Evolutionary conservation across 768 basidiomycete genomes (phyloP).

Genomic region (Collybia mongolica): DNA sequence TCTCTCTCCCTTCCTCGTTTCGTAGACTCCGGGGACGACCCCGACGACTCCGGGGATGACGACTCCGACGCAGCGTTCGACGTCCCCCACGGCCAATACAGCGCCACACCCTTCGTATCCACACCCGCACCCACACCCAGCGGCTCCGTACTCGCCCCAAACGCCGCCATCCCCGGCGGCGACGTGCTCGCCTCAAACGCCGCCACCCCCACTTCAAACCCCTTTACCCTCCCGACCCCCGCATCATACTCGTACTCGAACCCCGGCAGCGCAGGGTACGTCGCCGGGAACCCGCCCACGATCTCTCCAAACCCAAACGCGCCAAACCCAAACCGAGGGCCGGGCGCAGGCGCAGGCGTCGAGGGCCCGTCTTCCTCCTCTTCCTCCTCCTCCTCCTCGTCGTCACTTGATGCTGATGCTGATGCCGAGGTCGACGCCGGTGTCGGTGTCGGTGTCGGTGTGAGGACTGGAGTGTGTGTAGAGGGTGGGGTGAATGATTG

Average conservation of each 20-base stretch:
- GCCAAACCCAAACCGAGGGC: not conserved
- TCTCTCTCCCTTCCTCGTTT: too few species aligned
- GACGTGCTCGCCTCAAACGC: slow-evolving; percentile 30
- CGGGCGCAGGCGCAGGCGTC: not conserved
- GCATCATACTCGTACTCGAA: slow-evolving; percentile 1
- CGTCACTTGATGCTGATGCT: too few species aligned
- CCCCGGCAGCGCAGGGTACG: not conserved
- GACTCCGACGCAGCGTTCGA: not conserved
- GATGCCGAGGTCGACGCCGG: not conserved
- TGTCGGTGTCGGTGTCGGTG: too few species aligned
- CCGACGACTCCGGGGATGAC: not conserved
- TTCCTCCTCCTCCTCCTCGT: not conserved
- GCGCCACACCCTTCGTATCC: slow-evolving; percentile 1
- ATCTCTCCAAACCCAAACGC: not conserved
- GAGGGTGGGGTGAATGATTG: too few species aligned
- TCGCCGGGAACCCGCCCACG: slow-evolving; percentile 9
- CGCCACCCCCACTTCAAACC: slow-evolving; percentile 7
- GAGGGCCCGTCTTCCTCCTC: not conserved
- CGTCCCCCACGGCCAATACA: slow-evolving; percentile 18
- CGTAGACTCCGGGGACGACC: too few species aligned
- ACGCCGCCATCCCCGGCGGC: slow-evolving; percentile 22
- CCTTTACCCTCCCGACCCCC: not conserved
- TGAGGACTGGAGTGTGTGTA: too few species aligned
- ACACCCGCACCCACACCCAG: slow-evolving; percentile 18
- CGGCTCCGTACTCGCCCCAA: slow-evolving; percentile 31